Conservation (phyloP, 805 yeast species). For the Candida dajiaensis region DNA sequence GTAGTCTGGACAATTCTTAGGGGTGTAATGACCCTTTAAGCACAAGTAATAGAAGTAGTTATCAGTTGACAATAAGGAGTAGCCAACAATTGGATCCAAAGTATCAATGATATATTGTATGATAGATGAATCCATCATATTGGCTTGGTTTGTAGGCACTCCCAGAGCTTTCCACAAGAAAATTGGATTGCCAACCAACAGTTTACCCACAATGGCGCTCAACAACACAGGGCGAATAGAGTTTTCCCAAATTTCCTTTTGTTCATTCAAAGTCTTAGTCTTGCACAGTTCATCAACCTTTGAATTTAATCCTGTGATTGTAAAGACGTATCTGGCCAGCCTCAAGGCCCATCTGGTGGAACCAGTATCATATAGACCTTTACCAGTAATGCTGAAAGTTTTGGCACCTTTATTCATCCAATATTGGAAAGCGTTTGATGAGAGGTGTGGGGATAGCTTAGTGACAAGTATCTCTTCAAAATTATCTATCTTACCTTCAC, state of each 20-base stretch:
- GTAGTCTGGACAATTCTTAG: conserved; percentile 70
- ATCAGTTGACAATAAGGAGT: conserved; percentile 60
- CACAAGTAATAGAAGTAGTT: conserved; percentile 76
- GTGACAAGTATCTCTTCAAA: conserved; percentile 46
- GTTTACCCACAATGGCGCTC: conserved; percentile 60
- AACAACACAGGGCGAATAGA: conserved; percentile 63
- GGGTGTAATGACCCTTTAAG: conserved; percentile 54
- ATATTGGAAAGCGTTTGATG: conserved; percentile 76
- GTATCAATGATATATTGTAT: conserved; percentile 71
- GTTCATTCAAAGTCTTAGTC: conserved; percentile 55
- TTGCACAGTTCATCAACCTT: conserved; percentile 51
- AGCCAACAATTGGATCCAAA: conserved; percentile 63
- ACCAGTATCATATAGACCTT: conserved; percentile 75
- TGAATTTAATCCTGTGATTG: conserved; percentile 43
- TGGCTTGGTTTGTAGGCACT: conserved; percentile 82
- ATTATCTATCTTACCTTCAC: conserved; percentile 59
- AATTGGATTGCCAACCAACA: conserved; percentile 75
- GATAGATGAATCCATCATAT: conserved; percentile 70
- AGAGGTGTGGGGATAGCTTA: conserved; percentile 61
- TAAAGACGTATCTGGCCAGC: conserved; percentile 56
- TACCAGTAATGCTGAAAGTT: conserved; percentile 48
- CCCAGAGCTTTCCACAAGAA: conserved; percentile 86
- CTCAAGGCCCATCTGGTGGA: conserved; percentile 83
- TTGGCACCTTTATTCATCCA: conserved; percentile 63
- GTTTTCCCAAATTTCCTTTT: conserved; percentile 55